Evolutionary conservation across 345 rosid genomes (phyloP).

Genomic region (Tarenaya hassleriana): DNA sequence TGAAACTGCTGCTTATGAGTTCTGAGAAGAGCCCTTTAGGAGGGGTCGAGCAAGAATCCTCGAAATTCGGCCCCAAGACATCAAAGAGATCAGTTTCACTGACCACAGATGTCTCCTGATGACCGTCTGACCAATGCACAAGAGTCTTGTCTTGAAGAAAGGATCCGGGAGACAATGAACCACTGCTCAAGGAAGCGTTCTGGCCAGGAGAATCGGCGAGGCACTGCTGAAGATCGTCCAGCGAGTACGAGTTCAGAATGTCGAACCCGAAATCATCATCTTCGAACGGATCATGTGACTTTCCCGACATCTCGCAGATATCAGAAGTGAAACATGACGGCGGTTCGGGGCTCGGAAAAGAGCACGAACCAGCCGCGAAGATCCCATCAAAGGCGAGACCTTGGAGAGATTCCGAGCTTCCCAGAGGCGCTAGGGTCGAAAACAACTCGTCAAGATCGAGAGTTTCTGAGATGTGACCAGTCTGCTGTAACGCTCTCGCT

Average conservation of each 20-base stretch:
- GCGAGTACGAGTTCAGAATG: slow-evolving; percentile 35
- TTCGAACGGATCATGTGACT: neutral
- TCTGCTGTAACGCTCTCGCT: slow-evolving; percentile 35
- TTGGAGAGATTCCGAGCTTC: slow-evolving; percentile 31
- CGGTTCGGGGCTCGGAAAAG: slow-evolving; percentile 25
- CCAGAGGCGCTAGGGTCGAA: slow-evolving; percentile 41
- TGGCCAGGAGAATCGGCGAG: slow-evolving; percentile 38
- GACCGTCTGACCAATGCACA: slow-evolving; percentile 10
- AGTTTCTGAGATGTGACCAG: slow-evolving; percentile 36
- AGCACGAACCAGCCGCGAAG: slow-evolving; percentile 32
- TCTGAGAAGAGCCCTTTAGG: slow-evolving; percentile 71
- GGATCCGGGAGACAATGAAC: no score
- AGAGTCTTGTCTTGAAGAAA: no score
- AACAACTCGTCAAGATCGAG: slow-evolving; percentile 47
- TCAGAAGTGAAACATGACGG: slow-evolving; percentile 14
- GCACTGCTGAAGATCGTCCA: slow-evolving; percentile 49
- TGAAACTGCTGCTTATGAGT: slow-evolving; percentile 61
- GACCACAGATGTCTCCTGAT: slow-evolving; percentile 24
- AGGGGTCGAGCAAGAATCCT: slow-evolving; percentile 20
- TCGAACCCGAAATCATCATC: slow-evolving; percentile 34
- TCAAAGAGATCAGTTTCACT: slow-evolving; percentile 42
- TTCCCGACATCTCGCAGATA: slow-evolving; percentile 14
- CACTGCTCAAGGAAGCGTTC: slow-evolving; percentile 8
- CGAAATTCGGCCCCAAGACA: slow-evolving; percentile 32
- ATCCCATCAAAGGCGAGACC: slow-evolving; percentile 39